Base-by-base conservation (phyloP, 1,284 basidiomycete species). In the Sanghuangporus baumii region DNA sequence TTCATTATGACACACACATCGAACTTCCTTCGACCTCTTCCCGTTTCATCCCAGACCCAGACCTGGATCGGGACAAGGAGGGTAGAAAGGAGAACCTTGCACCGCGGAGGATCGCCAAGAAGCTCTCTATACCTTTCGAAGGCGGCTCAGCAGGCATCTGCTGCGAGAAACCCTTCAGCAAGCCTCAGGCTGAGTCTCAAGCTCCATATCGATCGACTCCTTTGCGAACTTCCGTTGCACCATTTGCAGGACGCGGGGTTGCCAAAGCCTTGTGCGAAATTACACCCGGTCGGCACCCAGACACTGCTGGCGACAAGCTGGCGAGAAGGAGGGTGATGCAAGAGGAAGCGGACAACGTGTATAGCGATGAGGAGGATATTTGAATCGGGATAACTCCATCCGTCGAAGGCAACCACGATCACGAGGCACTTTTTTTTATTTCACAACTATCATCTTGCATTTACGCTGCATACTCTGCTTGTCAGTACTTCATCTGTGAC, bases 71-170 rank as follows among this genome's bases (percentile, higher is more conserved):
- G 52, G 66, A 65, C 11, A 66, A 60, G 46, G 70, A 65, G 61
- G 68, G 60, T 69, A 71, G 51, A 61, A 88, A 88, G 70, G 86
- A 88, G 73, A 88, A 88, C 64, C 51, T 81, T 16, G 71, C 76
- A 6, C 78, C 79, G 16, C 61, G 65, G 60, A 74, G 74, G 67
- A 79, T 71, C 66, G 60, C 76, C 54, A 79, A 75, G 63, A 84
- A 81, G 65, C 66, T 55, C 18, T 71, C 72, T 48, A 68, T 69
- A 11, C 69, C 74, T 20, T 62, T 68, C 1, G 51, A 57, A 46
- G 55, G 36, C 31, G 54, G 37, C n/a, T 36, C 60, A 52, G 34
- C 34, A 20, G 16, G 11, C n/a, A 16, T 36, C 16, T 55, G 31
- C 18, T 12, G 18, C 23, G 50, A 60, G 16, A 47, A 7, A 16